Percentiles rank a stretch among this genome's conserved stretches.
Evolutionary conservation across 2,329 filamentous ascomycete species (phyloP).

Genomic region (Aspergillus pseudoterreus): DNA sequence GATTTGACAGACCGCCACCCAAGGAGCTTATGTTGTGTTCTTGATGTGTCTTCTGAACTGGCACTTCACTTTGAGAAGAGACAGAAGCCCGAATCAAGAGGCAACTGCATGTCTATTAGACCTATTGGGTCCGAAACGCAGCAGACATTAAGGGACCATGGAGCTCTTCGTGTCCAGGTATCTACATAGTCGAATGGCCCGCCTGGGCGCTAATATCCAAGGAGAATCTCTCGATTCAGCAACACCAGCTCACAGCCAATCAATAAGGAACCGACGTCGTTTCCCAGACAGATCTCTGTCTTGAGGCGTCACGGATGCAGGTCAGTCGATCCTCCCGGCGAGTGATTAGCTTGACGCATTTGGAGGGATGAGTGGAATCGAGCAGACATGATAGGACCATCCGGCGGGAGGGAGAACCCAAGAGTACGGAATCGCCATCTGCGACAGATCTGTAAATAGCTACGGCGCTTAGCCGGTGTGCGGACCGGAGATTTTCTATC

Average conservation of each 20-base stretch:
- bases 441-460: conserved; percentile 16
- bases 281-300: conserved; percentile 1
- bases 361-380: conserved; percentile 1
- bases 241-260: conserved; percentile 14
- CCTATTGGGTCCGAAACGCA: background rate
- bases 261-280: conserved; percentile 1
- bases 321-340: conserved; percentile 1
- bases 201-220: conserved; percentile 8
- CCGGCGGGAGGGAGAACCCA: background rate
- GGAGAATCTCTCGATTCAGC: background rate
- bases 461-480: conserved; percentile 15
- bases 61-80: background rate
- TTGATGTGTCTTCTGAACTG: background rate
- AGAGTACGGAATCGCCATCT: background rate
- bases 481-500: background rate
- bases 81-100: background rate
- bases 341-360: conserved; percentile 3
- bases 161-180: background rate
- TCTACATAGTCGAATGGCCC: conserved; percentile 8
- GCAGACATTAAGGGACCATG: background rate
- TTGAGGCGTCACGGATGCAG: conserved; percentile 7
- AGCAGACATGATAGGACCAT: conserved; percentile 8
- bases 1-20: background rate
- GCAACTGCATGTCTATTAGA: too few species aligned
- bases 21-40: background rate